These are phyloP conservation scores for Salvia splendens DNA, from an alignment of 257 asterid species.

Conservation along the genomic window DNA sequence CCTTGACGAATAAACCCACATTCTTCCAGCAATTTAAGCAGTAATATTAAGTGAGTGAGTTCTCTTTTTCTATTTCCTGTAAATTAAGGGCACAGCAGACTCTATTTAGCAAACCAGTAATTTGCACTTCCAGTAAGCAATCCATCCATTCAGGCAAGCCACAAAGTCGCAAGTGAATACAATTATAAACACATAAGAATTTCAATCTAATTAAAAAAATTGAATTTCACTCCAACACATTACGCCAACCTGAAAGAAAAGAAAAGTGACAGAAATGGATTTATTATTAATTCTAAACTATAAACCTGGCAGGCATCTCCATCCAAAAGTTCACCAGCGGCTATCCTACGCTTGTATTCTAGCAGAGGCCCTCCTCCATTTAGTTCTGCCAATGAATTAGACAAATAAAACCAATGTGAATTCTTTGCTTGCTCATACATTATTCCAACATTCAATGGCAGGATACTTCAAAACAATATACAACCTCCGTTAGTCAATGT, in stretches of 20 bases:
- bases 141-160: not conserved
- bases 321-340: slow-evolving; percentile 78
- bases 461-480: slow-evolving; percentile 12
- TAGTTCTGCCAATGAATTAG: slow-evolving; percentile 45
- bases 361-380: slow-evolving; percentile 73
- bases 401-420: slow-evolving; percentile 16
- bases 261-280: not conserved
- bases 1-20: slow-evolving; percentile 1
- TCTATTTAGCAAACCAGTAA: not conserved
- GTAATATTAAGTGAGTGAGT: not conserved
- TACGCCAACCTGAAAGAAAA: slow-evolving; percentile 15
- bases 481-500: slow-evolving; percentile 60
- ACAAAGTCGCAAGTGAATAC: slow-evolving; percentile 5
- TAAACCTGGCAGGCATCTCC: slow-evolving; percentile 89
- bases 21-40: slow-evolving; percentile 10
- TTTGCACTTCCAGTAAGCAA: not conserved
- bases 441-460: slow-evolving; percentile 8
- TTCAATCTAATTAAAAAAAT: slow-evolving; percentile 7
- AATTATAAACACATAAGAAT: not conserved
- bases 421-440: slow-evolving; percentile 11
- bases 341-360: slow-evolving; percentile 80
- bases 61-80: not conserved
- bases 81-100: not conserved
- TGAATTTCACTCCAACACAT: not conserved
- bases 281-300: not conserved